phyloP scores from a whole-genome alignment of 2,329 filamentous ascomycete species.

The Penicillium rolfsii region DNA sequence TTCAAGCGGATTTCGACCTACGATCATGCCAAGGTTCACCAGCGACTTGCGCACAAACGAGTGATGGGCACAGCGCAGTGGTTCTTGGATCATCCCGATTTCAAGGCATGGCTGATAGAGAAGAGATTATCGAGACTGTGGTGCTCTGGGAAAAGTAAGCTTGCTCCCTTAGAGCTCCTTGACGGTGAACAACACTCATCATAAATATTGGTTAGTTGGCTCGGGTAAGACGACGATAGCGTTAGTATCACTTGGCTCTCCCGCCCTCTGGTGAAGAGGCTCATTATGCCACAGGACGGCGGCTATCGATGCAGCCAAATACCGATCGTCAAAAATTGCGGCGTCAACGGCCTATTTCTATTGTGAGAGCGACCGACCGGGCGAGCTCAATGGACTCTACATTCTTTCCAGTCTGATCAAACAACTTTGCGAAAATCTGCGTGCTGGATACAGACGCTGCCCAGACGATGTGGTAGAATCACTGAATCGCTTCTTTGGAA shows the following conservation, averaged over 20 bases:
- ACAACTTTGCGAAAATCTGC: constrained; percentile 22
- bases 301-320: neutral
- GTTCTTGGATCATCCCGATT: constrained; percentile 16
- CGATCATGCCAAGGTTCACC: constrained; percentile 25
- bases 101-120: constrained; percentile 23
- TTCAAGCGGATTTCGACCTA: constrained; percentile 25
- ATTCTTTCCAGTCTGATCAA: constrained; percentile 29
- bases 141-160: constrained; percentile 30
- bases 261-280: neutral
- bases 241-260: neutral
- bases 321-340: neutral
- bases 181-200: neutral
- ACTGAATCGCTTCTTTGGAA: constrained; percentile 17
- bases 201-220: neutral
- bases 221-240: constrained; percentile 1
- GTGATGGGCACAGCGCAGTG: constrained; percentile 26
- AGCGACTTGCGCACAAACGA: constrained; percentile 25
- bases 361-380: neutral
- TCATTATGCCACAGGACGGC: neutral
- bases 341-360: neutral
- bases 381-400: neutral
- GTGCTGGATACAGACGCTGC: neutral
- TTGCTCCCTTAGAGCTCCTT: neutral
- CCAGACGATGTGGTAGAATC: constrained; percentile 3
- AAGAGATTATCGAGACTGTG: constrained; percentile 20